Evolutionary conservation across 805 yeast genomes (phyloP), one percentile per base, ranked within the genome.

Genomic region (Monosporozyma yasuniensis): DNA sequence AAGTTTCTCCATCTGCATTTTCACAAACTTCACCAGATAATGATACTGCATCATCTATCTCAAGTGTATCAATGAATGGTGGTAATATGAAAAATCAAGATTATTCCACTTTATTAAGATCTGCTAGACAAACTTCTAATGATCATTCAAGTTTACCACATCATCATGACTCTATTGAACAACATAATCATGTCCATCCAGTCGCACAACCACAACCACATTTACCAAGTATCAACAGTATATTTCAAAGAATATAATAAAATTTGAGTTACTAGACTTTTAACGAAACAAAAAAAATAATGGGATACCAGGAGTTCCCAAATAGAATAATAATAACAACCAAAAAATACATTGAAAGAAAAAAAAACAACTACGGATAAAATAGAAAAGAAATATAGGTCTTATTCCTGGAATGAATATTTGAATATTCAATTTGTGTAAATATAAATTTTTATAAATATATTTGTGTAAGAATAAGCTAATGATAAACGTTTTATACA

Each of bases 141-240:
- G 39, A 35, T 9, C 39, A 35, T 35, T 35, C 39, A 6, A 35
- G 21, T 10, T 16, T 35, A 19, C 21, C 39, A 35, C 39, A 35
- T 18, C 39, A 35, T 35, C 21, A 35, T 18, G 39, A 32, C 14
- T 14, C n/a, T 16, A 32, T 32, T 8, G 35, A 32, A 14, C 35
- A 32, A 12, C 14, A 12, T 14, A 35, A 35, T 22, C 7, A 22
- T 19, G 12, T 7, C 22, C 22, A 16, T 4, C 3, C 39, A 16
- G 12, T 8, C 3, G 3, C 39, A 35, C 23, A 32, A 22, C 38
- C 10, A 37, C 11, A 14, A 9, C 42, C 34, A 34, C 37, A 44
- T 16, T 49, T 63, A 47, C 67, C 67, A 23, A 56, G 65, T 43
- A 57, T 63, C 18, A 58, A 53, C 47, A 53, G 60, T n/a, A 56